Evolutionary conservation across 176 grass and related monocot species (phyloP), one percentile per base, ranked within the genome.

Genomic region (Oryza officinalis): DNA sequence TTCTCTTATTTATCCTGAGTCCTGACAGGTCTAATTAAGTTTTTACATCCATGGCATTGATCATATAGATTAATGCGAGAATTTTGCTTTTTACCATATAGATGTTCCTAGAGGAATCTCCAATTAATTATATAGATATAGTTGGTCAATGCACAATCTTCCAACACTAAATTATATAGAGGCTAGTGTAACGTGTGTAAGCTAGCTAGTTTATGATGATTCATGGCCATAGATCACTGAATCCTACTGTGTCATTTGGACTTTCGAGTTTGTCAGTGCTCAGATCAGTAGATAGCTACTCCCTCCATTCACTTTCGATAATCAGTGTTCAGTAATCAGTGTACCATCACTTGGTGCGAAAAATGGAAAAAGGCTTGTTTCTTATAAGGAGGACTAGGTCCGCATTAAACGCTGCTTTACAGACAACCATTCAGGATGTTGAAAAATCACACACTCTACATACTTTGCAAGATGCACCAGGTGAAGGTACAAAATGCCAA

Each of bases 401-500:
- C 50, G 18, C 22, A 50, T 20, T 72, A 26, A 26, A 38, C 9
- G 37, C 3, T 38, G 14, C 27, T 65, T 66, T 73, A 80, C 17
- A 26, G 71, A 59, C 77, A 80, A 10, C 22, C 50, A 28, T 43
- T 23, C 23, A 80, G n/a, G 11, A 7, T 86, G 69, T 80, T 80
- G 68, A 80, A 59, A 59, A 73, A 54, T 25, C 32, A 65, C 13
- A 74, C 2, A 6, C 60, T 11, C 18, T 7, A 13, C 44, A 80
- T 61, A 45, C 68, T 78, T 32, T 47, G 68, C 28, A 65, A 35
- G 38, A 63, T 87, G 32, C 22, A 50, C 37, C 15, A 71, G 38
- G 27, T 26, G 63, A 75, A 87, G 40, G 23, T 79, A 80, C 43
- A 26, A 86, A 63, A 78, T 78, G 74, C 8, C 20, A 61, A 63